Base-by-base conservation (phyloP, 345 rosid species). In the Euphorbia lathyris region DNA sequence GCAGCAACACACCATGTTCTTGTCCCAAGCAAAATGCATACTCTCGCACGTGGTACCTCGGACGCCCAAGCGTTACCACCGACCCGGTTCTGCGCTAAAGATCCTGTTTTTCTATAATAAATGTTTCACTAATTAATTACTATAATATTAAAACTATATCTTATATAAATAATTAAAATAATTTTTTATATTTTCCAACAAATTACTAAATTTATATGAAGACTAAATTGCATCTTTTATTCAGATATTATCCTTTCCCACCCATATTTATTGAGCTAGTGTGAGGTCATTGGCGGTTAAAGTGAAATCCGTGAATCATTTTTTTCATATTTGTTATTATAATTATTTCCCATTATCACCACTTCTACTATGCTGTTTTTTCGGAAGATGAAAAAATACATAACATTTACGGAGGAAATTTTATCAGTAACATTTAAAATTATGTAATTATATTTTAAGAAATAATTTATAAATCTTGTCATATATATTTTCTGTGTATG, bases 1-100 rank as follows among this genome's bases (percentile, higher is more conserved):
- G n/a, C n/a, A n/a, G n/a, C 5, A 75, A 56, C 82, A 77, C 57
- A 45, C 71, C 82, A 77, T 69, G 87, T 76, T 81, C 81, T 66
- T 51, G 32, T 62, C 74, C 70, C 34, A 42, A 63, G 71, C 61
- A 47, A 45, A 40, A 29, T 34, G 67, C 73, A 60, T 79, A 75
- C 72, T 72, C 7, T 45, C 77, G 32, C 80, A 79, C 79, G 78
- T 82, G 85, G 63, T 75, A 36, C 66, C 77, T 80, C 32, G 69
- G 69, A 58, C 16, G 67, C 32, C 66, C 56, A 23, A 75, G 32
- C 67, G 58, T 71, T 68, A 23, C 82, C 82, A 52, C 81, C 73
- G 76, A 74, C 79, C 78, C 70, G 47, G 30, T 72, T 76, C 74
- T 69, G 72, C 72, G 69, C 70, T 71, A 26, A 26, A 53, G 27